phyloP scores from a whole-genome alignment of 2,329 filamentous ascomycete species.

The Colletotrichum limetticola region DNA sequence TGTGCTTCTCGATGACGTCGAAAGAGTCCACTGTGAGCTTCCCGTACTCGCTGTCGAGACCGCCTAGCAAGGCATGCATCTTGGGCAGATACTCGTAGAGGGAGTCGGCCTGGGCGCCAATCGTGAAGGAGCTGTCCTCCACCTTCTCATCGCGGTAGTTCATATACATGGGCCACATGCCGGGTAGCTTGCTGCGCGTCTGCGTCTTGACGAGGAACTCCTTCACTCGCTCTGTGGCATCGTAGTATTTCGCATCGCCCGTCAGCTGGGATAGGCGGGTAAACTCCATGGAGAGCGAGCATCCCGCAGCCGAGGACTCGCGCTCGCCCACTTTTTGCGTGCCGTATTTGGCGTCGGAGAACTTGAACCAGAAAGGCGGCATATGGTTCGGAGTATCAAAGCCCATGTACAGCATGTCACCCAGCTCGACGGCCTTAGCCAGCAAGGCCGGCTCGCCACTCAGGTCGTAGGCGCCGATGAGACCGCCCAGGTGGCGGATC shows the following conservation, averaged over 20 bases:
- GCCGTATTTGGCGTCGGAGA: slow-evolving; percentile 50
- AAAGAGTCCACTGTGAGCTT: slow-evolving; percentile 73
- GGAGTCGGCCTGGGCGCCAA: slow-evolving; percentile 58
- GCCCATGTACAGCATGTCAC: slow-evolving; percentile 62
- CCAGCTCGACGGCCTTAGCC: slow-evolving; percentile 62
- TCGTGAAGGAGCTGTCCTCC: slow-evolving; percentile 50
- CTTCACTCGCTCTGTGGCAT: slow-evolving; percentile 80
- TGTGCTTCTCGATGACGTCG: slow-evolving; percentile 67
- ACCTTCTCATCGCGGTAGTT: slow-evolving; percentile 67
- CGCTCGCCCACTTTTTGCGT: slow-evolving; percentile 46
- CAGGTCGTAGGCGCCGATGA: slow-evolving; percentile 64
- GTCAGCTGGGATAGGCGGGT: slow-evolving; percentile 80
- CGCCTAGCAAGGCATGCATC: slow-evolving; percentile 72
- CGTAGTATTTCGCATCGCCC: slow-evolving; percentile 78
- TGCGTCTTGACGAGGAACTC: slow-evolving; percentile 73
- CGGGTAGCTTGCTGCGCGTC: slow-evolving; percentile 73
- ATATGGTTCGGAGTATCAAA: slow-evolving; percentile 67
- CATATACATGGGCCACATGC: slow-evolving; percentile 76
- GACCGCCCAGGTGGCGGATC: slow-evolving; percentile 64
- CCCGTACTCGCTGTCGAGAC: slow-evolving; percentile 69
- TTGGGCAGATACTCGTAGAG: slow-evolving; percentile 71
- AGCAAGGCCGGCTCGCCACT: slow-evolving; percentile 58
- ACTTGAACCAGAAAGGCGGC: slow-evolving; percentile 60
- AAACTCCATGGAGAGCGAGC: slow-evolving; percentile 79
- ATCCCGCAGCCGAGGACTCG: slow-evolving; percentile 60